phyloP scores from a whole-genome alignment of 176 grass and related monocot genomes.

The Thinopyrum elongatum region DNA sequence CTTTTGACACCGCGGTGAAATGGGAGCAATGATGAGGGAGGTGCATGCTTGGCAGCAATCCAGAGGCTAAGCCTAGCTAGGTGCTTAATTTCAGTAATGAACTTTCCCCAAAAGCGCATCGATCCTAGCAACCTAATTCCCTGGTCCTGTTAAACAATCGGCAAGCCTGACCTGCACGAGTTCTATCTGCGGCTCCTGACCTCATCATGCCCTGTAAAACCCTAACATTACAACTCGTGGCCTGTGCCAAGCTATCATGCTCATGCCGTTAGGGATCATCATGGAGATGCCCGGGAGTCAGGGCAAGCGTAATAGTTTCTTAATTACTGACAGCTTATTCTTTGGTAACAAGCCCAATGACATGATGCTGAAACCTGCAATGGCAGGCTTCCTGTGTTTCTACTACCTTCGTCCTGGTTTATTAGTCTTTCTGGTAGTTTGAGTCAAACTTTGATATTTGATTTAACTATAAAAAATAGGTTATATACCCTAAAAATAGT shows the following conservation, averaged over 20 bases:
- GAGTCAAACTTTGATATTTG: no score
- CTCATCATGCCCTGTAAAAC: conserved; percentile 42
- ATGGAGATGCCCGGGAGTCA: conserved; percentile 28
- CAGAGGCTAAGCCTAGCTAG: conserved; percentile 43
- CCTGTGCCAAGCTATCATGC: conserved; percentile 34
- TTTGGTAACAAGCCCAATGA: conserved; percentile 14
- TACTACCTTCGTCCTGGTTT: no score
- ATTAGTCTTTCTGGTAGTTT: no score
- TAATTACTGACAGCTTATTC: conserved; percentile 23
- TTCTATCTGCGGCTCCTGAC: conserved; percentile 16
- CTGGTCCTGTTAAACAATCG: conserved; percentile 34
- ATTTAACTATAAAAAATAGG: no score
- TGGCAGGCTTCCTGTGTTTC: not conserved
- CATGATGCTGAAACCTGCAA: not conserved
- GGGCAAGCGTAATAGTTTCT: conserved; percentile 22
- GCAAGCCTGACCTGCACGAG: conserved; percentile 13
- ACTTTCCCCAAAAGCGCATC: conserved; percentile 42
- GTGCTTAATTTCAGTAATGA: conserved; percentile 61
- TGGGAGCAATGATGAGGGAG: conserved; percentile 28
- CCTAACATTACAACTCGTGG: conserved; percentile 35
- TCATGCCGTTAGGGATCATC: conserved; percentile 45
- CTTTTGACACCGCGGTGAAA: not conserved
- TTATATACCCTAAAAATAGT: no score
- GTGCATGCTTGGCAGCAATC: conserved; percentile 63
- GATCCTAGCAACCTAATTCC: conserved; percentile 30